Evolutionary conservation across 345 rosid species (phyloP).

Genomic region (Citrus hindsii): DNA sequence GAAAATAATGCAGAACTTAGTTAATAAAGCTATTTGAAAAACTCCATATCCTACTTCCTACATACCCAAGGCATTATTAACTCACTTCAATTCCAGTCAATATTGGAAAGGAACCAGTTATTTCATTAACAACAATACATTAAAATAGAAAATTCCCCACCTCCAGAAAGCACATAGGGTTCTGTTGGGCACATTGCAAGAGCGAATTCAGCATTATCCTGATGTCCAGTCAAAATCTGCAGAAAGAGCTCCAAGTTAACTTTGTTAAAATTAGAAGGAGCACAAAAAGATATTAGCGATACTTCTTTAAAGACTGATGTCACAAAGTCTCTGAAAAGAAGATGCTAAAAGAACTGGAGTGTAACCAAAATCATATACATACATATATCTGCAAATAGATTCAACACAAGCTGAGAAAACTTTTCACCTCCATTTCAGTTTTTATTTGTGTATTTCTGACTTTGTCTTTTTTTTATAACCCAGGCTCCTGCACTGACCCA

Average conservation of each 20-base stretch:
- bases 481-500: too few relatives aligned
- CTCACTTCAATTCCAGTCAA: neutral
- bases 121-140: slow-evolving; percentile 1
- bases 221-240: slow-evolving; percentile 97
- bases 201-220: slow-evolving; percentile 99
- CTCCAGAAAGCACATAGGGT: slow-evolving; percentile 99
- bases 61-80: neutral
- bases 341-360: neutral
- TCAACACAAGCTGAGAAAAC: neutral
- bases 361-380: neutral
- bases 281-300: too few relatives aligned
- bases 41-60: neutral
- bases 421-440: neutral
- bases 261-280: neutral
- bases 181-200: slow-evolving; percentile 98
- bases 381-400: neutral
- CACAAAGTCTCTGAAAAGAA: neutral
- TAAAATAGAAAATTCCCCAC: slow-evolving; percentile 28
- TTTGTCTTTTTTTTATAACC: too few relatives aligned
- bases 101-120: neutral
- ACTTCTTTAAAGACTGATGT: neutral
- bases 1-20: neutral
- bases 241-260: slow-evolving; percentile 17
- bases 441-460: neutral
- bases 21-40: neutral